Base-by-base conservation (phyloP, 2,329 filamentous ascomycete genomes). In the Pseudogymnoascus sp. region DNA sequence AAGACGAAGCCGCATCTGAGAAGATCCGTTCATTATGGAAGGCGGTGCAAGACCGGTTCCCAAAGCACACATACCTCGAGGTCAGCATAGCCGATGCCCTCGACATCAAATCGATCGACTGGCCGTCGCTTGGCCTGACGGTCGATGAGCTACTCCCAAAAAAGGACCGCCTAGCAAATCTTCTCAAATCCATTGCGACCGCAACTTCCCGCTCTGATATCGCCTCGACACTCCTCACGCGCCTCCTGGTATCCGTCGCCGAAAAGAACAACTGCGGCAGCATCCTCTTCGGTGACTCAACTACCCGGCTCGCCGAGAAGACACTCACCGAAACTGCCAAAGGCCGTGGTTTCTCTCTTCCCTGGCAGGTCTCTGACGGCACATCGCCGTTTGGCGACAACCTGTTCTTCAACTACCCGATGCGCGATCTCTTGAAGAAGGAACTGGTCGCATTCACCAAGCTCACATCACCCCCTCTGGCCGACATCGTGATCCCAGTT, bases 321-420 rank as follows among this genome's bases (percentile, higher is more conserved):
- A 90, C 92, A 0, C 84, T 99, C 13, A 82, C 91, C 6, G 91
- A 95, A 77, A 92, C 93, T 2, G 92, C 93, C 23, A 97, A 96
- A 77, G 95, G 95, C 1, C 84, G 93, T 60, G 95, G 93, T 0
- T 92, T 89, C 69, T 85, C 89, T 4, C 78, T 98, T 19, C 90
- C 93, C 0, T 93, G 89, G 86, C 85, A 90, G 69, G 84, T 93
- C 14, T 85, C 87, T 61, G 95, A 98, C 74, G 92, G 92, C 4
- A 69, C 66, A 57, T 72, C 66, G 60, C 65, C 68, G 34, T 69
- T 70, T 65, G 71, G 68, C 14, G 37, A 70, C 60, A 65, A 64
- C 14, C 21, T 65, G 79, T 70, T 68, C 76, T 28, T 96, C 68
- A 89, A 90, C 76, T 93, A 92, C 72, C 93, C 93, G 0, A 76